phyloP scores from a whole-genome alignment of 768 basidiomycete species.

The Tremella mesenterica region DNA sequence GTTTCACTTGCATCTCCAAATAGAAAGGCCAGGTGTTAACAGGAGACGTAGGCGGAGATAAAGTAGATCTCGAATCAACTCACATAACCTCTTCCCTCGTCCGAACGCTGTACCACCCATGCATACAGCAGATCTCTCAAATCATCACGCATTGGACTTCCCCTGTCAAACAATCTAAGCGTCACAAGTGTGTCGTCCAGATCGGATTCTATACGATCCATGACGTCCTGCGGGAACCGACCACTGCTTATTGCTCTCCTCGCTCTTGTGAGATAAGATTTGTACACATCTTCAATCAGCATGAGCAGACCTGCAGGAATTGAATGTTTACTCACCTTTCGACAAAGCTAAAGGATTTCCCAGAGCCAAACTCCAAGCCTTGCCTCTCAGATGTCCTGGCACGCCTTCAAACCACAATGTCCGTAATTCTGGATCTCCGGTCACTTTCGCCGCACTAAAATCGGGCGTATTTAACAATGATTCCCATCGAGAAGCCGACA shows the following conservation, averaged over 20 bases:
- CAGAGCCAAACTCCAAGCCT: conserved; percentile 37
- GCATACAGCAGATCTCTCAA: conserved; percentile 36
- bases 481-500: conserved; percentile 35
- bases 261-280: conserved; percentile 25
- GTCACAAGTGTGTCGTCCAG: conserved; percentile 29
- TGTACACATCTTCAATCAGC: conserved; percentile 31
- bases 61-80: conserved; percentile 6
- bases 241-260: conserved; percentile 26
- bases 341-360: conserved; percentile 41
- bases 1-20: neutral
- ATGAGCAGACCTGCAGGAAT: neutral
- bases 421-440: conserved; percentile 22
- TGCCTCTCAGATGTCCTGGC: conserved; percentile 39
- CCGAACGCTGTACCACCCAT: conserved; percentile 41
- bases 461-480: conserved; percentile 19
- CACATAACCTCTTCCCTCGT: conserved; percentile 42
- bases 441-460: conserved; percentile 21
- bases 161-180: conserved; percentile 27
- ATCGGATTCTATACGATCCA: conserved; percentile 34
- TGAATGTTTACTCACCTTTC: conserved; percentile 23
- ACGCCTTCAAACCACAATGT: conserved; percentile 40
- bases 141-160: conserved; percentile 38
- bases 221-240: conserved; percentile 33
- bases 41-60: neutral
- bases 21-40: neutral